These are phyloP conservation scores for Cairneyella variabilis DNA, from an alignment of 495 filamentous ascomycete species.

Conservation along the genomic window DNA sequence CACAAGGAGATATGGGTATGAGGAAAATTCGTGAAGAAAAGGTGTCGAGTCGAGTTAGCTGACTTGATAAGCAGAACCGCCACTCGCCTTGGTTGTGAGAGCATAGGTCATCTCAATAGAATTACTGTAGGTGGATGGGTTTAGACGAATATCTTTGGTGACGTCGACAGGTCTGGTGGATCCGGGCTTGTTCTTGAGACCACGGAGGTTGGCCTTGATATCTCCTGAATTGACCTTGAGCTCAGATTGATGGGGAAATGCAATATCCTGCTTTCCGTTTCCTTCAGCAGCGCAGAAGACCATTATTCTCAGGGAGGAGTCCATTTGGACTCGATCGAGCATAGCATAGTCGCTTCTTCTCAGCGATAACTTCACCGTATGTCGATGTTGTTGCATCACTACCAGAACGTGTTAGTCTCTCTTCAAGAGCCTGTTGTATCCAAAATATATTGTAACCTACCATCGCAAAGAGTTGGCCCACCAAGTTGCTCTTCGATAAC, in stretches of 20 bases:
- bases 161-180: conserved; percentile 91
- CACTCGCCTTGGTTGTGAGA: conserved; percentile 73
- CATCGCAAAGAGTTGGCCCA: conserved; percentile 58
- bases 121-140: conserved; percentile 63
- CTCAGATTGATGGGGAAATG: conserved; percentile 89
- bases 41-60: conserved; percentile 7
- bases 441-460: too few relatives aligned
- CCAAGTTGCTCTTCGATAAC: conserved; percentile 57
- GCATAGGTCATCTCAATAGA: conserved; percentile 85
- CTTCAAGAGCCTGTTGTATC: too few relatives aligned
- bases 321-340: conserved; percentile 45
- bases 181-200: conserved; percentile 91
- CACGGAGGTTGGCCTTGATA: conserved; percentile 83
- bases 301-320: conserved; percentile 63
- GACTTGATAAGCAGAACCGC: conserved; percentile 11
- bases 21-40: background rate
- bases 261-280: conserved; percentile 65
- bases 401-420: background rate
- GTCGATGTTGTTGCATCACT: conserved; percentile 59
- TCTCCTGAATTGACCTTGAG: conserved; percentile 85
- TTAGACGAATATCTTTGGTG: conserved; percentile 68
- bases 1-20: conserved; percentile 11
- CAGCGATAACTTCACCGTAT: conserved; percentile 50
- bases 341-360: conserved; percentile 43
- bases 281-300: conserved; percentile 69